phyloP scores from a whole-genome alignment of 352 stramenopile genomes.

The Phytophthora macrochlamydospora region DNA sequence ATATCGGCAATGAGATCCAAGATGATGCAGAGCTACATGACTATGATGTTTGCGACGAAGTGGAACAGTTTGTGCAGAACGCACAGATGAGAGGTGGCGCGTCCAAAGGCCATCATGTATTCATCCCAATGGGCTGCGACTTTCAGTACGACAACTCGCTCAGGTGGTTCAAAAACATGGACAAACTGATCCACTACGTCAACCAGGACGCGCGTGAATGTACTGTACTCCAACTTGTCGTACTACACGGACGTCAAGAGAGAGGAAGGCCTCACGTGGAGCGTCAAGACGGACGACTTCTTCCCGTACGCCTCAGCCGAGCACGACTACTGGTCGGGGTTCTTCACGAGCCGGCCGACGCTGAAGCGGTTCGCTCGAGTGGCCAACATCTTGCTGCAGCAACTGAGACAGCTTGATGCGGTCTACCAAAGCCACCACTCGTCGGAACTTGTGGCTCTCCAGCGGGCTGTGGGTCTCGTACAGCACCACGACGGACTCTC shows the following conservation, averaged over 20 bases:
- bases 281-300: conserved; percentile 96
- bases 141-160: conserved; percentile 93
- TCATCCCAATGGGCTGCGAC: conserved; percentile 94
- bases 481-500: conserved; percentile 97
- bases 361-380: conserved; percentile 94
- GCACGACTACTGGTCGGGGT: conserved; percentile 96
- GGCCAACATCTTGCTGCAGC: conserved; percentile 88
- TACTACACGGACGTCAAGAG: conserved; percentile 96
- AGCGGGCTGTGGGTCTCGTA: conserved; percentile 91
- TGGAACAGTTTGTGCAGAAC: conserved; percentile 87
- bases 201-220: conserved; percentile 93
- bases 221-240: conserved; percentile 96
- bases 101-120: conserved; percentile 84
- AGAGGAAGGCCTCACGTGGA: conserved; percentile 76
- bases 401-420: conserved; percentile 91
- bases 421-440: conserved; percentile 71
- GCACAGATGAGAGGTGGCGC: conserved; percentile 68
- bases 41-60: conserved; percentile 85
- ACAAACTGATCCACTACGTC: conserved; percentile 96
- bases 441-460: conserved; percentile 60
- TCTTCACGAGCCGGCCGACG: conserved; percentile 94
- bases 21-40: conserved; percentile 87
- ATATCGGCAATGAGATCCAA: conserved; percentile 82
- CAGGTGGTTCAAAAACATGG: conserved; percentile 95
- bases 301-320: conserved; percentile 95